phyloP scores from a whole-genome alignment of 148 eudicot species.

The Rheum nobile region DNA sequence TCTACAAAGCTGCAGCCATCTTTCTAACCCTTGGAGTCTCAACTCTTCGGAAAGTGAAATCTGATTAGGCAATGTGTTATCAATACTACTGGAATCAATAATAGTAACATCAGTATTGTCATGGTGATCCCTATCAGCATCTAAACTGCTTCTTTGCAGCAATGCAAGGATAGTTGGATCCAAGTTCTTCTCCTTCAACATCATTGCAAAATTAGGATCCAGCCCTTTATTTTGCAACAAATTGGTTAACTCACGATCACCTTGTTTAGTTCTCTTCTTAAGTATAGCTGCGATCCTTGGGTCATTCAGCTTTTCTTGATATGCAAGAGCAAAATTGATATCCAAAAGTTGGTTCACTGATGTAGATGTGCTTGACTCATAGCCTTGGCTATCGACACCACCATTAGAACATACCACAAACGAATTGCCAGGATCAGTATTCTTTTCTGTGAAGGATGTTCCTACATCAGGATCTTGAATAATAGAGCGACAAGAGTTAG shows the following conservation, averaged over 20 bases:
- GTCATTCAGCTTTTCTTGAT: conserved; percentile 85
- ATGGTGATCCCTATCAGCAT: conserved; percentile 96
- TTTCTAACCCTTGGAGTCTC: conserved; percentile 83
- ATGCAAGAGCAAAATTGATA: conserved; percentile 67
- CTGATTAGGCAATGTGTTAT: conserved; percentile 64
- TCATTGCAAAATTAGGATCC: conserved; percentile 98
- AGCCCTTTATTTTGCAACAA: conserved; percentile 91
- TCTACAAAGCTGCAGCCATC: conserved; percentile 80
- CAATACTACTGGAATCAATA: conserved; percentile 57
- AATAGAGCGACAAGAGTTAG: conserved; percentile 83
- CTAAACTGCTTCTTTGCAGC: conserved; percentile 97
- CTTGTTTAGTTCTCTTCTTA: conserved; percentile 57
- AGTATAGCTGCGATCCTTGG: conserved; percentile 75
- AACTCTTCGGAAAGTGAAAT: conserved; percentile 91
- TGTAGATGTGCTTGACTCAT: conserved; percentile 75
- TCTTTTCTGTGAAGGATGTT: conserved; percentile 47
- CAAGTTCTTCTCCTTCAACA: conserved; percentile 89
- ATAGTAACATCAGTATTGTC: conserved; percentile 61
- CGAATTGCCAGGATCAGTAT: conserved; percentile 42
- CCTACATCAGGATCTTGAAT: conserved; percentile 87
- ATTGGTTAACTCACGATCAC: conserved; percentile 66
- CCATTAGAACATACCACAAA: conserved; percentile 66
- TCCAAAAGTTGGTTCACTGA: conserved; percentile 70
- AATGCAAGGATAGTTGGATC: conserved; percentile 93
- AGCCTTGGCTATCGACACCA: conserved; percentile 88